Evolutionary conservation across 176 grass and related monocot genomes (phyloP), one percentile per base, ranked within the genome.

Genomic region (Microstegium vimineum): DNA sequence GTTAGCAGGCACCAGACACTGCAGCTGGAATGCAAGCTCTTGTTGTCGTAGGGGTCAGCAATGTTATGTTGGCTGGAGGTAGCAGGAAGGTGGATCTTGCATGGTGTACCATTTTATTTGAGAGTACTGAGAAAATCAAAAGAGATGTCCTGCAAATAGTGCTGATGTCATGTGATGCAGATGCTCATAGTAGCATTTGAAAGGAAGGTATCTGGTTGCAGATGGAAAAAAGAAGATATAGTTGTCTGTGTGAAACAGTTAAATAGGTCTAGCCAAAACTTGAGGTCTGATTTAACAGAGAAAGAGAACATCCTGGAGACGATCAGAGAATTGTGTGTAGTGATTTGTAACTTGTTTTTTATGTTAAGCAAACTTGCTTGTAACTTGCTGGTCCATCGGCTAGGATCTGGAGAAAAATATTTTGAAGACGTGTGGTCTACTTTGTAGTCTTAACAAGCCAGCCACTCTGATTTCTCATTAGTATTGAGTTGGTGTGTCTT

Each of bases 271-370:
- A 20, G 49, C 59, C 57, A 71, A 12, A 78, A 31, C 8, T 17
- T 88, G n/a, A 75, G 49, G 68, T 80, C 31, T 69, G n/a, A 60
- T 84, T 74, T 68, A 62, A 33, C 37, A 38, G 17, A 34, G 59
- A 57, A 62, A 4, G 4, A 64, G 10, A 40, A 40, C 54, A 51
- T 73, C n/a, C 13, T 22, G 23, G 16, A 72, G 37, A 45, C 35
- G 47, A 33, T 45, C 77, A 63, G 49, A 43, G 35, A 62, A 31
- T 18, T 84, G 63, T 78, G 60, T 2, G 3, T 47, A 16, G 37
- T 30, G 30, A 46, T 76, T 61, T 72, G 26, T 57, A 85, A 77
- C 5, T 56, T 42, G 3, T 51, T 32, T 33, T 75, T 85, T 61
- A 6, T 9, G 38, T 78, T 73, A 34, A 11, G 30, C 28, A 36